Evolutionary conservation across 164 flowering plant genomes (phyloP), one percentile per base, ranked within the genome.

Genomic region (Dillenia turbinata): DNA sequence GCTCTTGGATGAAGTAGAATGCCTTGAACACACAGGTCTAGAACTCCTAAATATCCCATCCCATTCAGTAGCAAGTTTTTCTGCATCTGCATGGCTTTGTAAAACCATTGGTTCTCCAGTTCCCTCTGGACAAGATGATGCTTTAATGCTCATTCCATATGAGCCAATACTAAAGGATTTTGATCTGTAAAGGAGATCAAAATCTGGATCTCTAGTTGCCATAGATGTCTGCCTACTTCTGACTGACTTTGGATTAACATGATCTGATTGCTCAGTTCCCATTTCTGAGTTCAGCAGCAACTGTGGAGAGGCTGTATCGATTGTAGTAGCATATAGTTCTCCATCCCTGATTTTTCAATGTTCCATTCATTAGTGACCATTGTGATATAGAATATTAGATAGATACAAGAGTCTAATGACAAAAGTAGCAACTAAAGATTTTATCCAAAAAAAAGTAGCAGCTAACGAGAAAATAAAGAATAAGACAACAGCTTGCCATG

Each of bases 301-400:
- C 16, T 73, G 54, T 40, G 73, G 66, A 46, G 76, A 56, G 48
- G 52, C 33, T 13, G 56, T 54, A 15, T 57, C 73, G 8, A 16
- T 15, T 12, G 60, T 68, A 16, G 56, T 40, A 26, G 60, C 78
- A 56, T 75, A 72, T 54, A 50, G 50, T 54, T 47, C 71, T 50
- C 77, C 63, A 64, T 73, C 71, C 78, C 92, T 86, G 65, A 55
- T 54, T 70, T 12, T 47, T 19, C 61, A 6, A 60, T 40, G 52
- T 9, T 50, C 49, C 15, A 22, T 59, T 11, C 33, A 60, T 57
- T 15, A 61, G 45, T 40, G 48, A 17, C 26, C 55, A 60, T 16
- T 22, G 44, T 22, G 51, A 47, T 22, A 55, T 16, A n/a, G 5
- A 26, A 26, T 26, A 26, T 26, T 26, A 26, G 40, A 26, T 26